Percentiles rank a stretch among this genome's conserved stretches.
Conservation (phyloP, 2,329 filamentous ascomycete genomes). For the Aureobasidium sp. region DNA sequence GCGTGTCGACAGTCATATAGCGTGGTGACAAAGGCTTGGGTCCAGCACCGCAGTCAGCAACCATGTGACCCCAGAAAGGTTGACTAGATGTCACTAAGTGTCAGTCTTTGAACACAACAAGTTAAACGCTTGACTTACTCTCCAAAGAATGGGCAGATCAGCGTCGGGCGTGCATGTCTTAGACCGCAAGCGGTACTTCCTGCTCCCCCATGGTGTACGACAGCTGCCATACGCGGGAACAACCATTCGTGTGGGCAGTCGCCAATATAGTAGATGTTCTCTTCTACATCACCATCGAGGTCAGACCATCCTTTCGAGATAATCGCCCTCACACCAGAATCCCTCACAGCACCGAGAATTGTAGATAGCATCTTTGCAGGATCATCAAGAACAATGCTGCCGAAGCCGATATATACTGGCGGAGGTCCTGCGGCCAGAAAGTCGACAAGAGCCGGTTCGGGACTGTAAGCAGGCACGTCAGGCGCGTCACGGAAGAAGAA, state of each 20-base stretch:
- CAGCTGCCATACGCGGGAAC: conserved; percentile 46
- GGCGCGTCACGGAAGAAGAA: conserved; percentile 67
- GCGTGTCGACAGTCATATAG: conserved; percentile 33
- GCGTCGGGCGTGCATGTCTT: conserved; percentile 41
- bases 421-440: conserved; percentile 62
- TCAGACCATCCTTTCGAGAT: conserved; percentile 48
- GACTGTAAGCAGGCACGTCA: conserved; percentile 56
- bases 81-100: conserved; percentile 22
- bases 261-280: conserved; percentile 41
- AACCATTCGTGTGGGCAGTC: conserved; percentile 52
- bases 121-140: conserved; percentile 23
- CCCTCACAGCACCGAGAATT: conserved; percentile 61
- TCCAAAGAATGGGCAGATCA: conserved; percentile 50
- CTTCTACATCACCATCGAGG: conserved; percentile 31
- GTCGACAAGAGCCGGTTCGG: conserved; percentile 53
- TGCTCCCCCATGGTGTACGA: conserved; percentile 53
- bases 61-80: conserved; percentile 47
- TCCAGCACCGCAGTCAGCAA: conserved; percentile 41
- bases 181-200: conserved; percentile 51
- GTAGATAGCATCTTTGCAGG: conserved; percentile 60
- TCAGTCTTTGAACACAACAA: background rate
- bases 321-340: conserved; percentile 42
- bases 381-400: conserved; percentile 73
- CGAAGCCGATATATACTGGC: conserved; percentile 76
- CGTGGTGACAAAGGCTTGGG: conserved; percentile 40